A percentile compares a stretch with the other conserved stretches of the same genome.
Evolutionary conservation across 2,329 filamentous ascomycete species (phyloP).

Genomic region (Lachnellula cervina): DNA sequence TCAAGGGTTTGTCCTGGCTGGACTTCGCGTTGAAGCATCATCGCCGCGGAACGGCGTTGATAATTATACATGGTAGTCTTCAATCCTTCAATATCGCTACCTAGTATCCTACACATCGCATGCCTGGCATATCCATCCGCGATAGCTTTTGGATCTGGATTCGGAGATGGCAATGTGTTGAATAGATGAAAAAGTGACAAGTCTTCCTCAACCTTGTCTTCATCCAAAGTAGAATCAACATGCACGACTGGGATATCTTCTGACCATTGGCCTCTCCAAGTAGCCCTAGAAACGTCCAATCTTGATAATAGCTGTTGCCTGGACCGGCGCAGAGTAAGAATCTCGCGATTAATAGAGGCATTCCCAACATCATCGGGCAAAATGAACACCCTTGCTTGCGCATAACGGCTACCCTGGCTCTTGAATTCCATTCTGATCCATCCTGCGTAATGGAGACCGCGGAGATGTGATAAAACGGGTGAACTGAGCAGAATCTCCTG

Average conservation of each 20-base stretch:
- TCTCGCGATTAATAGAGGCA: constrained; percentile 45
- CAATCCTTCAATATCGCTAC: constrained; percentile 51
- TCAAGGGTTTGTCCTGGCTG: constrained; percentile 63
- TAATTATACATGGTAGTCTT: constrained; percentile 68
- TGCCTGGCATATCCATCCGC: constrained; percentile 45
- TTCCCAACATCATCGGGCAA: constrained; percentile 62
- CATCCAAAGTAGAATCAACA: constrained; percentile 33
- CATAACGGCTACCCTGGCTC: constrained; percentile 12
- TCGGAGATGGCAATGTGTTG: constrained; percentile 66
- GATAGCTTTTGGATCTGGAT: constrained; percentile 48
- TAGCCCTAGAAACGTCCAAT: constrained; percentile 50
- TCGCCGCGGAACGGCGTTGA: constrained; percentile 71
- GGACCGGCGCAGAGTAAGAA: constrained; percentile 39
- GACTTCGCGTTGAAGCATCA: constrained; percentile 79
- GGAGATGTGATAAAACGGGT: constrained; percentile 9
- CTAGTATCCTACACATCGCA: constrained; percentile 52
- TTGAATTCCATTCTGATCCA: constrained; percentile 31
- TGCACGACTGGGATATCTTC: constrained; percentile 31
- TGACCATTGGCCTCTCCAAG: constrained; percentile 49
- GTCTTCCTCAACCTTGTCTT: constrained; percentile 31
- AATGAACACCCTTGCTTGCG: constrained; percentile 51
- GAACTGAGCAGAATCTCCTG: constrained; percentile 20
- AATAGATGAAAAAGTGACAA: constrained; percentile 64
- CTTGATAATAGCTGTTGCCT: constrained; percentile 45
- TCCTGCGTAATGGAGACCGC: constrained; percentile 18